Conservation (phyloP, 768 basidiomycete genomes). For the Termitomyces sp. region DNA sequence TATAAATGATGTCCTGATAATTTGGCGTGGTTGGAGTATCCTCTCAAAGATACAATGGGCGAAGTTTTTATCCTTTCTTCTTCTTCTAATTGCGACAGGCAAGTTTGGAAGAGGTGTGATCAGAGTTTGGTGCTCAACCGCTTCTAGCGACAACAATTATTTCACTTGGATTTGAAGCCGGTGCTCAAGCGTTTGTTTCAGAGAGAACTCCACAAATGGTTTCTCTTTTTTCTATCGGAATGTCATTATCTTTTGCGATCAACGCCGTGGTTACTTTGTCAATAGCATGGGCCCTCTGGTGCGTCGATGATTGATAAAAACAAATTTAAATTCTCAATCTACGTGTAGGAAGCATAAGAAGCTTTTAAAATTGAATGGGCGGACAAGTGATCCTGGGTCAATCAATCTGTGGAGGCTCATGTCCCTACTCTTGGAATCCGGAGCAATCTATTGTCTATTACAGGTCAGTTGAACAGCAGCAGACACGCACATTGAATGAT, state of each 20-base stretch:
- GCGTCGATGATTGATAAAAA: not conserved
- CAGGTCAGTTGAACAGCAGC: not conserved
- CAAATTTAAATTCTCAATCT: no score
- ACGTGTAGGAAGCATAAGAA: not conserved
- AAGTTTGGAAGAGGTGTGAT: not conserved
- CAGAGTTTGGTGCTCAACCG: not conserved
- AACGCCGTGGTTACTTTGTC: not conserved
- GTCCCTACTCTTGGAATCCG: conserved; percentile 2
- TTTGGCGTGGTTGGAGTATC: conserved; percentile 5
- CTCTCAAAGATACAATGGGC: not conserved
- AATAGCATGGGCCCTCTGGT: conserved; percentile 8
- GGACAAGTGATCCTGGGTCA: not conserved
- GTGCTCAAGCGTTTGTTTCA: not conserved
- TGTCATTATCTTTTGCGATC: conserved; percentile 1
- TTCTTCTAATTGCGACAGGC: conserved; percentile 3
- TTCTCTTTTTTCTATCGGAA: conserved; percentile 1
- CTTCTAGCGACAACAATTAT: not conserved
- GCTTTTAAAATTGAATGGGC: not conserved
- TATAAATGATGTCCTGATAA: conserved; percentile 4
- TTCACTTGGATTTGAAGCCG: not conserved
- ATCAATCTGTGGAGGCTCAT: conserved; percentile 6
- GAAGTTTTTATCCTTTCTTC: not conserved
- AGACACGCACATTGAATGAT: not conserved
- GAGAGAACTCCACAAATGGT: not conserved
- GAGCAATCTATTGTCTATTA: conserved; percentile 4